phyloP scores from a whole-genome alignment of 331 rosid genomes.

The Pyrus hybrid region DNA sequence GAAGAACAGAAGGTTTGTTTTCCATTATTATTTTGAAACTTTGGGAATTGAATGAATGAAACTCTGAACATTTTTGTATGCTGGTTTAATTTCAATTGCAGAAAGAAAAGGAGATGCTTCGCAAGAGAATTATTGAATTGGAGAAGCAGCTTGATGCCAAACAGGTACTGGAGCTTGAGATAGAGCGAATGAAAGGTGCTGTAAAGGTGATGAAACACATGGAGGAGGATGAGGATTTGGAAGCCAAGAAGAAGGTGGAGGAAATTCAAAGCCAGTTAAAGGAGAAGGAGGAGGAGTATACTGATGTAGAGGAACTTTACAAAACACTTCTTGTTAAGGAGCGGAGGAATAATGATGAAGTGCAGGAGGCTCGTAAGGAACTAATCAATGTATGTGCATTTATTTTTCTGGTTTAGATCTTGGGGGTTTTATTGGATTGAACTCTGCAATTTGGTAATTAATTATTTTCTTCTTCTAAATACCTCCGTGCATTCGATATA shows the following conservation, averaged over 20 bases:
- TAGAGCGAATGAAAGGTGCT: slow-evolving; percentile 63
- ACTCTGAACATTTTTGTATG: background rate
- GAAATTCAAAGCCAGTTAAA: slow-evolving; percentile 29
- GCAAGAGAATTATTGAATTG: slow-evolving; percentile 39
- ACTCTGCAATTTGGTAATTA: background rate
- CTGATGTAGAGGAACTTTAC: slow-evolving; percentile 28
- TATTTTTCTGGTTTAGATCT: background rate
- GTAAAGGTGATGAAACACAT: slow-evolving; percentile 62
- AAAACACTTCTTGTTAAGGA: slow-evolving; percentile 54
- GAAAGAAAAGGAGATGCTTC: slow-evolving; percentile 59
- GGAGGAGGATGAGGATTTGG: slow-evolving; percentile 47
- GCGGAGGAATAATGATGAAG: slow-evolving; percentile 70
- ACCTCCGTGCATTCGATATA: background rate
- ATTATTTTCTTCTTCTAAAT: background rate
- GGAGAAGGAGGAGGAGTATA: slow-evolving; percentile 63
- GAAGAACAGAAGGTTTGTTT: slow-evolving; percentile 49
- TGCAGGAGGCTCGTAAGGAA: slow-evolving; percentile 82
- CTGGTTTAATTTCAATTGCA: slow-evolving; percentile 19
- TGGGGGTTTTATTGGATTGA: background rate
- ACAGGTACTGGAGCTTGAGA: slow-evolving; percentile 57
- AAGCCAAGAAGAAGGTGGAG: slow-evolving; percentile 43
- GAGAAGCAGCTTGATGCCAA: slow-evolving; percentile 63
- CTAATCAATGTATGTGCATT: slow-evolving; percentile 33
- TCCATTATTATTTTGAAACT: background rate
- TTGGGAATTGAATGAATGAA: background rate